Base-by-base conservation (phyloP, 805 yeast genomes). In the Ogataea populi-albae region DNA sequence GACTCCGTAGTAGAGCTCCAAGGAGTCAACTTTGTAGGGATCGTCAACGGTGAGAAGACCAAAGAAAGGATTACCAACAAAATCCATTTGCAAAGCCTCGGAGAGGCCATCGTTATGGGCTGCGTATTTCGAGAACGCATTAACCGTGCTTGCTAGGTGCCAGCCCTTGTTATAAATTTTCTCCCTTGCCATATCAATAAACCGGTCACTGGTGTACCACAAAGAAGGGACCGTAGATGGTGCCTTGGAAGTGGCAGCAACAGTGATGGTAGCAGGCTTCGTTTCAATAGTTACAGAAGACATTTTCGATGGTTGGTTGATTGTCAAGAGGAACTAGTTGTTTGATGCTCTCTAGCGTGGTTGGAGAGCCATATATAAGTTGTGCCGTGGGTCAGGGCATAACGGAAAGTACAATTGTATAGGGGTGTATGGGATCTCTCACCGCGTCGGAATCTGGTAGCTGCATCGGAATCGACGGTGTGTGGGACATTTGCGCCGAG, bases 151-250 rank as follows among this genome's bases (percentile, higher is more conserved):
- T 6, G 52, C 40, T 31, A 54, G 55, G 33, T 50, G 56, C 62
- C 62, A 57, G 15, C 59, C 60, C 20, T 51, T 46, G 38, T 53
- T 46, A 26, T 46, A 55, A 22, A 55, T 43, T 22, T 46, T 38
- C 11, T 45, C 43, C 27, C 35, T 43, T 6, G 54, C 49, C 15
- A 43, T 35, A 17, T 46, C 41, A 5, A 55, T 23, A 18, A 55
- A 45, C 12, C 30, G 37, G 30, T 55, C 59, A 31, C 55, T 49
- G 30, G 58, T 50, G 43, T 52, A 54, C 55, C 57, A 52, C 14
- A 47, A 39, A 11, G 50, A 43, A 25, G 58, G 58, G 11, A 53
- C 47, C 2, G 58, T 53, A 23, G 32, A 34, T n/a, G 36, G 27
- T 18, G 26, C 18, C 9, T 30, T 10, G 15, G 29, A 12, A 35